These are phyloP conservation scores for Lasiosphaeria hispida DNA, from an alignment of 495 filamentous ascomycete species.

Conservation along the genomic window DNA sequence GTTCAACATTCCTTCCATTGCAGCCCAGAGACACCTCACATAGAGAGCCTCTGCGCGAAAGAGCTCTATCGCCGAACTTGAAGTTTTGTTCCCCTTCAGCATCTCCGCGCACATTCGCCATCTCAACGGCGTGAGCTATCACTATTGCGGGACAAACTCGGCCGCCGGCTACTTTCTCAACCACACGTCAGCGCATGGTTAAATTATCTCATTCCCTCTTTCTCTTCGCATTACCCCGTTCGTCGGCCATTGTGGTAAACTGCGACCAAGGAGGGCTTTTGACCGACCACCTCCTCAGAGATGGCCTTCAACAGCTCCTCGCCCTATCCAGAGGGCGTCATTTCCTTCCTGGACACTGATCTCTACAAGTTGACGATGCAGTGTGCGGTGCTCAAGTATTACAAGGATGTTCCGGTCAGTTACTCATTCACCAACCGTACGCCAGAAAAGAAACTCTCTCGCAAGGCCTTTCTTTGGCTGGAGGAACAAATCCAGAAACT, in stretches of 20 bases:
- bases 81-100: no score
- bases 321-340: conserved; percentile 66
- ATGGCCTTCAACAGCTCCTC: conserved; percentile 59
- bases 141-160: neutral
- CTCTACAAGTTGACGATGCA: conserved; percentile 99
- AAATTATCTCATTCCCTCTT: no score
- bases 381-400: conserved; percentile 89
- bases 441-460: conserved; percentile 83
- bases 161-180: no score
- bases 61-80: no score
- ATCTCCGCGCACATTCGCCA: no score
- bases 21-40: no score
- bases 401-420: conserved; percentile 77
- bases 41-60: no score
- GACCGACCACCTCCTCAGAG: neutral
- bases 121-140: no score
- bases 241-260: no score
- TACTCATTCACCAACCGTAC: conserved; percentile 96
- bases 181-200: no score
- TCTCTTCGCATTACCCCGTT: no score
- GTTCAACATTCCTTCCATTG: no score
- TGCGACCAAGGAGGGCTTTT: neutral
- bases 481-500: conserved; percentile 77
- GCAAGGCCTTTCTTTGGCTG: conserved; percentile 82
- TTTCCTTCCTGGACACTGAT: conserved; percentile 93